Evolutionary conservation across 2,329 filamentous ascomycete species (phyloP), one percentile per base, ranked within the genome.

Genomic region (Fusarium ramigenum): DNA sequence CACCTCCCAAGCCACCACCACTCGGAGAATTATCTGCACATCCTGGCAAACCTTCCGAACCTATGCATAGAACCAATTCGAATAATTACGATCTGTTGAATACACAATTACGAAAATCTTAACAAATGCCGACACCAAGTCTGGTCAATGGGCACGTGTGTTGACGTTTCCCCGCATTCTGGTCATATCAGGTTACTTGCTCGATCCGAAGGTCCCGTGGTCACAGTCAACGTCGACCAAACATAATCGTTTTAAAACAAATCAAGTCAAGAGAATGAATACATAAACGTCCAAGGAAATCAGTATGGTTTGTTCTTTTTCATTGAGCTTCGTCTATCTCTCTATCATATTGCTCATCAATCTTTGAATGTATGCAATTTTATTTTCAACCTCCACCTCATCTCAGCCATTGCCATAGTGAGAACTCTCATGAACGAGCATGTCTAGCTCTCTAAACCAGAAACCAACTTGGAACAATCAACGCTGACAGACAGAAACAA

Each of bases 401-500:
- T 50, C 62, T 66, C 54, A 56, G 46, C 54, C 58, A 60, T 42
- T 42, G 42, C 50, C 54, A 66, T 54, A 44, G 59, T 65, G 47
- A 64, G 50, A 67, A 43, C 32, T 60, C 49, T 43, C 62, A 39
- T 60, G 37, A 61, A 63, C 50, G 50, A 49, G 40, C 42, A 46
- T 65, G 49, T n/a, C n/a, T 32, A 52, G 40, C 57, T 46, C 57
- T 46, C 39, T 50, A 39, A 62, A 52, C 62, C 49, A 66, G 52
- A 73, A 71, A 73, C 49, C 56, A 73, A 58, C 63, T 73, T 73
- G 70, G 44, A 73, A 73, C 42, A 74, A 71, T 68, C 70, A 73
- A 73, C 70, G 70, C 70, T 74, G 59, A 70, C 42, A 63, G 59
- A 70, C 37, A 63, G 37, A 63, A 69, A 65, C 30, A 39, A 46